Base-by-base conservation (phyloP, 805 yeast genomes). In the Hanseniaspora clermontiae region DNA sequence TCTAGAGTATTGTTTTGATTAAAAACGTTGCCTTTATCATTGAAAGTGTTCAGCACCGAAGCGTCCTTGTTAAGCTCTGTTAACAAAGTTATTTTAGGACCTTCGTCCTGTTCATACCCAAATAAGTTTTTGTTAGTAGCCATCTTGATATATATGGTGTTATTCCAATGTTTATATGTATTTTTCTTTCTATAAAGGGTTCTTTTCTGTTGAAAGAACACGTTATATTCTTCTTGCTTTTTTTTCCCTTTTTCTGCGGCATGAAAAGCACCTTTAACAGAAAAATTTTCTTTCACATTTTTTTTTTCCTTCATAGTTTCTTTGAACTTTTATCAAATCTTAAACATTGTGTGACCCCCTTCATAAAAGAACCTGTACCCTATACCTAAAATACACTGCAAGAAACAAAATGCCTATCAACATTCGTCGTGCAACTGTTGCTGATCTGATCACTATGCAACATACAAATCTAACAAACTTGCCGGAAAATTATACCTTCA, bases 381-480 rank as follows among this genome's bases (percentile, higher is more conserved):
- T 2, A 5, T 40, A 40, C 6, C 19, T 40, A 2, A 40, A 17
- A 40, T 20, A 11, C 12, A 38, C 7, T 12, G n/a, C 31, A 38
- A 24, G 39, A 17, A 15, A 20, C 1, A n/a, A 24, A 6, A 85
- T 85, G 95, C 88, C 90, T 39, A 83, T 91, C 63, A 85, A 88
- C 14, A 87, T 91, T 58, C 80, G 98, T 68, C 83, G 80, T 63
- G 97, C 97, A 32, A 84, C 87, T 27, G 80, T 87, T 38, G 77
- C 78, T 46, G 98, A 91, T 69, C 77, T 89, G 56, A 95, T 87
- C 70, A 93, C 93, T 19, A 93, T 91, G 90, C 98, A 91, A 69
- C 89, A 88, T 74, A 93, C 95, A 60, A 90, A 90, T 67, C 73
- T 90, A 68, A 84, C 84, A 61, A 91, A 91, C 66, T 74, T 93